Conservation (phyloP, 1,139 yeast genomes). For the Pichia sp. region DNA sequence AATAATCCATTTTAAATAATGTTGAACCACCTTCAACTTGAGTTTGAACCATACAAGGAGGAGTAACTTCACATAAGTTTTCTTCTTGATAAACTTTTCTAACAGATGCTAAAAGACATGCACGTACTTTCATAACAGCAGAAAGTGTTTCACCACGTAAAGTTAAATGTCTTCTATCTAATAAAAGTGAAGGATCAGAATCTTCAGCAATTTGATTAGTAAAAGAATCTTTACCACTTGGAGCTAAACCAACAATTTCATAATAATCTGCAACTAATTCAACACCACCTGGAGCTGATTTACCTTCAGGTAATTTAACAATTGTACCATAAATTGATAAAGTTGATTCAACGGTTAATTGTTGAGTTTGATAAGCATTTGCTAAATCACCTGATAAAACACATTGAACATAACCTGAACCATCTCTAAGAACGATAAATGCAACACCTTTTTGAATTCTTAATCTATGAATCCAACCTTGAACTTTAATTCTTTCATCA, state of each 20-base stretch:
- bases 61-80: constrained; percentile 83
- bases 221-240: constrained; percentile 92
- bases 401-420: constrained; percentile 84
- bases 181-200: constrained; percentile 85
- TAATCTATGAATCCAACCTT: constrained; percentile 96
- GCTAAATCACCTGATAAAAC: constrained; percentile 90
- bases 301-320: constrained; percentile 87
- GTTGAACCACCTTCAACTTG: constrained; percentile 99
- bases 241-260: constrained; percentile 86
- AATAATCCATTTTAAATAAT: constrained; percentile 85
- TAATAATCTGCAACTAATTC: constrained; percentile 89
- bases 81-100: constrained; percentile 76
- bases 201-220: constrained; percentile 90
- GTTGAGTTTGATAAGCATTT: constrained; percentile 76
- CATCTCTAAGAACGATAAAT: constrained; percentile 90
- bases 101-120: constrained; percentile 63
- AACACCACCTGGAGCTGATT: constrained; percentile 96
- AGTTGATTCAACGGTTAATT: constrained; percentile 84
- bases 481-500: constrained; percentile 63
- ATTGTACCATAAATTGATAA: constrained; percentile 74
- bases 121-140: constrained; percentile 95
- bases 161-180: constrained; percentile 93
- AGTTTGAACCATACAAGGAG: constrained; percentile 99
- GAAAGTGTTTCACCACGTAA: constrained; percentile 93
- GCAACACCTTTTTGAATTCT: constrained; percentile 90